Evolutionary conservation across 805 yeast genomes (phyloP), one percentile per base, ranked within the genome.

Genomic region (Saccharomyces kudriavzevii): DNA sequence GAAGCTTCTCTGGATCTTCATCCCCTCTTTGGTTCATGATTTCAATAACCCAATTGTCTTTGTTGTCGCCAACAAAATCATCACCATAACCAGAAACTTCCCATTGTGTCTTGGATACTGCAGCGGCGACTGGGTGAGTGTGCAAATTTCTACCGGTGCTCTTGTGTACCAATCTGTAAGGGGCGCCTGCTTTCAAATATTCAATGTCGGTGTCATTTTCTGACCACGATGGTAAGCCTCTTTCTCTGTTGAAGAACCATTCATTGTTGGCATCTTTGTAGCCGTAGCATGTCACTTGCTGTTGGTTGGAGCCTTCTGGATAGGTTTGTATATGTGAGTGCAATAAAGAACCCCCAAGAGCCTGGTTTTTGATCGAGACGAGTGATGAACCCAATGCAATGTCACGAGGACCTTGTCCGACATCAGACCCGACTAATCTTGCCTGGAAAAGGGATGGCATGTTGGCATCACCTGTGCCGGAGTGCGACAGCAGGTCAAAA

Each of bases 261-360:
- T 86, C 81, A 68, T 92, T 94, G 71, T 94, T 92, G 51, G 77
- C 72, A 69, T 94, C 98, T 67, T 89, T 89, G 70, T 83, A 89
- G 20, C 91, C 88, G 69, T 94, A 94, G 5, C 94, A 88, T 27
- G 99, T 94, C 49, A 94, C 78, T 71, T 94, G 99, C 70, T 91
- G 97, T 72, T 94, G 98, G 57, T 80, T 78, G 1, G 97, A 88
- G 3, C 98, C 98, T 58, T 83, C 89, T 14, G 99, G 99, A 67
- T 84, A 94, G 11, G 78, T 69, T 67, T 87, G 96, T 17, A 77
- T 75, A 67, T 94, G 99, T 0, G 98, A 92, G 68, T 94, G 99
- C 57, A 94, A 73, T 58, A 89, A 73, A 55, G 84, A 82, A 51
- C 91, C 89, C 48, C 88, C 83, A 45, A 85, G 72, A 13, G 91